Base-by-base conservation (phyloP, 306 rosid genomes). In the Clitoria ternatea region DNA sequence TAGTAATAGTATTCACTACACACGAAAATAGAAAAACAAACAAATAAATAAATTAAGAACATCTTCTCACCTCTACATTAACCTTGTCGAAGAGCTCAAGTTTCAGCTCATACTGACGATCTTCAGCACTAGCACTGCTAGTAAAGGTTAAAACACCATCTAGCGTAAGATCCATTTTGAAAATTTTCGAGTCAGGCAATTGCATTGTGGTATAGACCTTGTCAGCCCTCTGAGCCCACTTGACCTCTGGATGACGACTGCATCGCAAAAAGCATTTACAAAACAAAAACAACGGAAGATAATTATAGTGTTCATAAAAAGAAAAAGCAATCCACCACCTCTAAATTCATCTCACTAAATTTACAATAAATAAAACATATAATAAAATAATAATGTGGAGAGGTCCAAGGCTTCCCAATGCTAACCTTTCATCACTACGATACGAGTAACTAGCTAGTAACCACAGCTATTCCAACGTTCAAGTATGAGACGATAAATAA, bases 231-330 rank as follows among this genome's bases (percentile, higher is more conserved):
- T 92, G 90, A 71, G 98, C 96, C 98, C 98, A 92, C 86, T 90
- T 92, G 66, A 92, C 84, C 76, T 92, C 98, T 10, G 98, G 98
- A 88, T 83, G 92, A 82, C 92, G 98, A 80, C 96, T 92, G 70
- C 85, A 71, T 29, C 18, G 39, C 2, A 74, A 9, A 23, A 9
- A 7, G 8, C 50, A 72, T 13, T 6, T 2, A 61, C 42, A 26
- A 44, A 57, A n/a, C n/a, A n/a, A n/a, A 59, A 6, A 32, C 4
- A 4, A 2, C 5, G 1, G n/a, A 11, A 0, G 2, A 54, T n/a
- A 49, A 48, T 2, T 7, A 26, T 4, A 10, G 3, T 0, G 19
- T 29, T 27, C 11, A 6, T 22, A 66, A 57, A 7, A 19, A 4
- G 1, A 18, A 2, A 7, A 33, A 40, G 10, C 59, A 40, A 6